Conservation (phyloP, 257 asterid genomes). For the Henckelia pumila region DNA sequence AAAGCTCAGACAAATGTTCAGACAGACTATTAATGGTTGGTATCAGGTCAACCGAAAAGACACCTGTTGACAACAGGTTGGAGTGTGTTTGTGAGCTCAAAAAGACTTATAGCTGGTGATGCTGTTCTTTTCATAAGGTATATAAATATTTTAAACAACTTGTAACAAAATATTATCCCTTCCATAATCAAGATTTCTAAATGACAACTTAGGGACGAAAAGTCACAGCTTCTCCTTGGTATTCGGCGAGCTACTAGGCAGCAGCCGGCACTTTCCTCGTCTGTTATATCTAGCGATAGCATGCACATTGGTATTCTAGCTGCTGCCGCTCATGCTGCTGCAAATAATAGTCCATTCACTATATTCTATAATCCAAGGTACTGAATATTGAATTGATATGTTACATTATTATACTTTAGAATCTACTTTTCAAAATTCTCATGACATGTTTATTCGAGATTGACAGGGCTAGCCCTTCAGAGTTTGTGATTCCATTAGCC, state of each 20-base stretch:
- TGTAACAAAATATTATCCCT: slow-evolving; percentile 13
- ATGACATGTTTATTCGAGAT: not conserved
- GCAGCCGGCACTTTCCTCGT: slow-evolving; percentile 82
- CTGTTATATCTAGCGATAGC: slow-evolving; percentile 92
- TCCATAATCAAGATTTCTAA: slow-evolving; percentile 20
- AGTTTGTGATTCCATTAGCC: slow-evolving; percentile 91
- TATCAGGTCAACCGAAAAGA: slow-evolving; percentile 93
- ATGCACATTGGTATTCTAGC: slow-evolving; percentile 98
- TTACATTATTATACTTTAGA: not conserved
- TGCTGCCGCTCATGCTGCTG: slow-evolving; percentile 99
- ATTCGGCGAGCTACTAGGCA: slow-evolving; percentile 80
- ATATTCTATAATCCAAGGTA: slow-evolving; percentile 94
- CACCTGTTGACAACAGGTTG: slow-evolving; percentile 95
- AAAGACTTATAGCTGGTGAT: slow-evolving; percentile 88
- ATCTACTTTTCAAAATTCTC: not conserved
- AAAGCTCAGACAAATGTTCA: slow-evolving; percentile 15
- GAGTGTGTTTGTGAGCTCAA: slow-evolving; percentile 95
- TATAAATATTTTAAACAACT: not conserved
- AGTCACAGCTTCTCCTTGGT: slow-evolving; percentile 82
- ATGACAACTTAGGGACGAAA: slow-evolving; percentile 66
- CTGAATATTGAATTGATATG: slow-evolving; percentile 1
- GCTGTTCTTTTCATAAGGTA: slow-evolving; percentile 94
- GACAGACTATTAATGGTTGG: slow-evolving; percentile 6
- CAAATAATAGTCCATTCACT: slow-evolving; percentile 86
- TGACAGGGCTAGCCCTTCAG: slow-evolving; percentile 91